Evolutionary conservation across 495 filamentous ascomycete species (phyloP), one percentile per base, ranked within the genome.

Genomic region (Neurospora cerealis): DNA sequence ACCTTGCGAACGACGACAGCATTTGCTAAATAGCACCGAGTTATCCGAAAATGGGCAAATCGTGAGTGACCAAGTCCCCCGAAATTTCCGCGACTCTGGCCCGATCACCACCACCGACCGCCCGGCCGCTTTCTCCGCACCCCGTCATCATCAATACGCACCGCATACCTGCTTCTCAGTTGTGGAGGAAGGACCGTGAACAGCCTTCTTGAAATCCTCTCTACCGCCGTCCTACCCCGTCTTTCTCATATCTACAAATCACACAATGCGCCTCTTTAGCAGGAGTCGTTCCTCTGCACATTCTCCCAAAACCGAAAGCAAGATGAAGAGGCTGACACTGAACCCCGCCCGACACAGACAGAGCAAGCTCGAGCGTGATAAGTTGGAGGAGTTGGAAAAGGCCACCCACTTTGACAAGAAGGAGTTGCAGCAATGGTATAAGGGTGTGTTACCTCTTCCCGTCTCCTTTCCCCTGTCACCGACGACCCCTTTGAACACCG

Each of bases 361-460:
- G 83, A 95, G 93, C 42, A 99, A 98, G 86, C 92, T 99, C 78
- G 97, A 94, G 48, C 93, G 94, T 78, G 90, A 96, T 80, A 94
- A 98, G 86, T 91, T 99, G 76, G 90, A 89, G 70, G 96, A 99
- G 84, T 90, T 99, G 77, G 95, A 98, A 81, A 93, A 91, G 85
- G 93, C 93, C 71, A 99, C 96, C 32, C 93, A 98, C 83, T 99
- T 99, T 79, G 96, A 99, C 86, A 98, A 98, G 90, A 99, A 98
- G 85, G 96, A 99, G 83, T 84, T 99, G 77, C 96, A 99, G 82
- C 96, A 98, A 92, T 99, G 96, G 96, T 99, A 99, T 82, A 98
- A 98, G 86, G 96, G 96, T 97, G 74, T 42, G 86, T 81, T 54
- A 24, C 42, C 40, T 42, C 15, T 34, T 69, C 17, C 28, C 17